phyloP scores from a whole-genome alignment of 768 basidiomycete genomes.

The Tulasnella sp. region DNA sequence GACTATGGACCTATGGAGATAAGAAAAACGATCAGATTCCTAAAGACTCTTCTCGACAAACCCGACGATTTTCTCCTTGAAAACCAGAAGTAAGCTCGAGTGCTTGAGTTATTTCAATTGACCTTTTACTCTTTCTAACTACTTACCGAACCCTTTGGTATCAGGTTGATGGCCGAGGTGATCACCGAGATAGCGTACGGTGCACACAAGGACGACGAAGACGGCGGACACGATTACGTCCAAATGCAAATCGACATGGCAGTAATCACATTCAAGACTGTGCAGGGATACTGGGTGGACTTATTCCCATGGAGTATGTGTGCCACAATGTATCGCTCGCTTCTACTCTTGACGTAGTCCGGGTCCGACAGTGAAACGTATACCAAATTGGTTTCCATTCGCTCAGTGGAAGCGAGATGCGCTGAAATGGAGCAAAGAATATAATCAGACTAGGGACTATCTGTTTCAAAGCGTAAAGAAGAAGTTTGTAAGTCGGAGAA shows the following conservation, averaged over 20 bases:
- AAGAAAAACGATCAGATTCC: neutral
- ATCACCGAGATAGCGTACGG: neutral
- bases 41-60: conserved; percentile 11
- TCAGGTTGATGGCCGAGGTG: neutral
- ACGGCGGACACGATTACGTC: neutral
- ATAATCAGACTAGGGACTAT: neutral
- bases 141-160: neutral
- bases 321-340: neutral
- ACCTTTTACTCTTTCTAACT: neutral
- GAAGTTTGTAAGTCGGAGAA: neutral
- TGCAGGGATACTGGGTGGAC: neutral
- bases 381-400: neutral
- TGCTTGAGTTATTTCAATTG: neutral
- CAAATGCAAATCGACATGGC: neutral
- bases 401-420: neutral
- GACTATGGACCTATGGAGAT: neutral
- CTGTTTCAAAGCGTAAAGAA: neutral
- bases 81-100: neutral
- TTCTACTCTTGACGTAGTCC: neutral
- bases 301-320: neutral
- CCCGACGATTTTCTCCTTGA: conserved; percentile 9
- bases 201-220: neutral
- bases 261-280: neutral
- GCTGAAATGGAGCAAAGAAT: neutral
- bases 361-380: neutral